Evolutionary conservation across 2,329 filamentous ascomycete species (phyloP).

Genomic region (Phoma sp.): DNA sequence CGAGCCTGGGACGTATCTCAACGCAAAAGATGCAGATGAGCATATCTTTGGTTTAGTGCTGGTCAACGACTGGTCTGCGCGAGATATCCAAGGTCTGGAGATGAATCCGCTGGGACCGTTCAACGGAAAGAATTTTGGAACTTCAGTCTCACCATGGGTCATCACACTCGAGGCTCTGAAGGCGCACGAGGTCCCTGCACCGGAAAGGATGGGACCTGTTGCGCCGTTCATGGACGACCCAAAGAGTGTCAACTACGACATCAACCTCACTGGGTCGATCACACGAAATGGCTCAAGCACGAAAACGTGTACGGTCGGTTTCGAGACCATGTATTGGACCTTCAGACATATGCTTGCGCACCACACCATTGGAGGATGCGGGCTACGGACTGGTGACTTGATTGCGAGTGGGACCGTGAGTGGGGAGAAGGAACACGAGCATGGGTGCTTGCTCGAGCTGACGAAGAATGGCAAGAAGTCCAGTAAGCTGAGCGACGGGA

Average conservation of each 20-base stretch:
- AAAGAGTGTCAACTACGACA: constrained; percentile 31
- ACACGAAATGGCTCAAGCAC: constrained; percentile 25
- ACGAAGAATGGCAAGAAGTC: constrained; percentile 46
- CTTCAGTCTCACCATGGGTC: constrained; percentile 67
- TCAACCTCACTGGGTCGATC: constrained; percentile 32
- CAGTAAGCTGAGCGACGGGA: constrained; percentile 36
- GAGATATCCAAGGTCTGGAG: constrained; percentile 68
- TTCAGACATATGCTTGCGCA: constrained; percentile 55
- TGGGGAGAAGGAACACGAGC: constrained; percentile 45
- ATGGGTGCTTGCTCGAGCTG: constrained; percentile 53
- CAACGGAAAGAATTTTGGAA: constrained; percentile 67
- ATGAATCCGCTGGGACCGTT: constrained; percentile 68
- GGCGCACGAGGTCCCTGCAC: constrained; percentile 34
- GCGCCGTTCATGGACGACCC: constrained; percentile 35
- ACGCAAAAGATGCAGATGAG: constrained; percentile 53
- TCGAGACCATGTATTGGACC: constrained; percentile 54
- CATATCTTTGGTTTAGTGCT: constrained; percentile 70
- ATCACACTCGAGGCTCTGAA: constrained; percentile 65
- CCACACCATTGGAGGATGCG: constrained; percentile 52
- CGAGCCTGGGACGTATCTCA: constrained; percentile 46
- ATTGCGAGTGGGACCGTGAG: constrained; percentile 55
- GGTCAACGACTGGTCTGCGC: constrained; percentile 67
- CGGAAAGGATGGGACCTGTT: constrained; percentile 28
- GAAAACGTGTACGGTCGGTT: constrained; percentile 40
- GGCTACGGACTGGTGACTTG: constrained; percentile 52